Base-by-base conservation (phyloP, 2,329 filamentous ascomycete species). In the Penicillium decumbens region DNA sequence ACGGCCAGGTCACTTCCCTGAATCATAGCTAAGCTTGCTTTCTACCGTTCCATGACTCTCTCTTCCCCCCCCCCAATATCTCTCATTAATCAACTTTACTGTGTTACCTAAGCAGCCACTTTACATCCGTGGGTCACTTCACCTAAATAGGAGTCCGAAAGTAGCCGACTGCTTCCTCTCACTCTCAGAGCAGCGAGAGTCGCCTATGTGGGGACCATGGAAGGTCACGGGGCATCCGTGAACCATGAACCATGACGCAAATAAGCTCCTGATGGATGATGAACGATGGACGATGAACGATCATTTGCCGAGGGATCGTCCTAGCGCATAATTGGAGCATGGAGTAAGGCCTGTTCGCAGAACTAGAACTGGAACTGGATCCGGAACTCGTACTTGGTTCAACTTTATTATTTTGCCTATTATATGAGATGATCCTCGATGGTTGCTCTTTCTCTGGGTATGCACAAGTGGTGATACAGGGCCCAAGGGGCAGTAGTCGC, bases 401-500 rank as follows among this genome's bases (percentile, higher is more conserved):
- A 25, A 24, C 29, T 20, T 43, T 13, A 23, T 32, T 24, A 23
- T 32, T 33, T 43, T 32, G 18, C 20, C 15, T 35, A 37, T 44
- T 44, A 44, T 20, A 24, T 37, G 30, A 44, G 42, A 41, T 8
- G 45, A 12, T 32, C 42, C 27, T 30, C 45, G 27, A 9, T 28
- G 8, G 13, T 10, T n/a, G 20, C 20, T 32, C 20, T 38, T 44
- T 23, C 25, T 27, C 37, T 25, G 29, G 37, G 37, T 47, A 45
- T 45, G 38, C 28, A 50, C 18, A 45, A 35, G 29, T 53, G 43
- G 35, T 56, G 47, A 39, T 56, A 56, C 53, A 56, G 30, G 42
- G 41, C 44, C 18, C 35, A n/a, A 38, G 38, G 30, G 24, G 28
- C 41, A 32, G 30, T 32, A 32, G 24, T 29, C 35, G 12, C 24